Conservation (phyloP, 805 yeast genomes). For the Monosporozyma aerobia region DNA sequence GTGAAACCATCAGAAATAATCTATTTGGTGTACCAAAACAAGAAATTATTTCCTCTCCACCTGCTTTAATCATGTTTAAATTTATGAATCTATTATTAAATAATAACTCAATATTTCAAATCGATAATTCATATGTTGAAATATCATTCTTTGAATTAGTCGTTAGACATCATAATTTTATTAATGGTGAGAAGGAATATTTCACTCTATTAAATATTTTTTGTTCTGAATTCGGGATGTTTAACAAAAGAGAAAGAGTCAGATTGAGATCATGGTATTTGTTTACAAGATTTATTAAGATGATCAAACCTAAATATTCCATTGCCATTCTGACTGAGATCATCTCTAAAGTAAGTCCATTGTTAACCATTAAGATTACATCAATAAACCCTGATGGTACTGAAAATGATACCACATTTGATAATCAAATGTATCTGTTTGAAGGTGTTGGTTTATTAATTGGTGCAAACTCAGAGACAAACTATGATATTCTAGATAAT, state of each 20-base stretch:
- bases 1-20: conserved; percentile 73
- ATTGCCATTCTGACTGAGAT: conserved; percentile 44
- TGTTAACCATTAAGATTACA: conserved; percentile 45
- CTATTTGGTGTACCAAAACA: conserved; percentile 60
- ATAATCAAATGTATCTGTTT: conserved; percentile 70
- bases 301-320: conserved; percentile 58
- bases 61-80: conserved; percentile 39
- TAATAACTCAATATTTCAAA: conserved; percentile 31
- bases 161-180: conserved; percentile 63
- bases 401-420: conserved; percentile 54
- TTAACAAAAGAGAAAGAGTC: conserved; percentile 63
- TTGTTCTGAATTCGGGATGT: conserved; percentile 72
- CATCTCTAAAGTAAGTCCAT: conserved; percentile 50
- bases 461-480: conserved; percentile 37
- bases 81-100: conserved; percentile 23
- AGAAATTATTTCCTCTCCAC: conserved; percentile 56
- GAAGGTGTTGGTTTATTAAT: conserved; percentile 80
- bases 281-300: conserved; percentile 71
- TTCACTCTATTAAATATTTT: conserved; percentile 67
- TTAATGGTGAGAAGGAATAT: conserved; percentile 33
- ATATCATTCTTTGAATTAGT: conserved; percentile 75
- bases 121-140: conserved; percentile 77
- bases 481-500: conserved; percentile 44
- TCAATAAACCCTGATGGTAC: conserved; percentile 29
- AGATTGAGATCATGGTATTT: conserved; percentile 85